Evolutionary conservation across 148 eudicot genomes (phyloP), one percentile per base, ranked within the genome.

Genomic region (Vaccinium vitisidaea): DNA sequence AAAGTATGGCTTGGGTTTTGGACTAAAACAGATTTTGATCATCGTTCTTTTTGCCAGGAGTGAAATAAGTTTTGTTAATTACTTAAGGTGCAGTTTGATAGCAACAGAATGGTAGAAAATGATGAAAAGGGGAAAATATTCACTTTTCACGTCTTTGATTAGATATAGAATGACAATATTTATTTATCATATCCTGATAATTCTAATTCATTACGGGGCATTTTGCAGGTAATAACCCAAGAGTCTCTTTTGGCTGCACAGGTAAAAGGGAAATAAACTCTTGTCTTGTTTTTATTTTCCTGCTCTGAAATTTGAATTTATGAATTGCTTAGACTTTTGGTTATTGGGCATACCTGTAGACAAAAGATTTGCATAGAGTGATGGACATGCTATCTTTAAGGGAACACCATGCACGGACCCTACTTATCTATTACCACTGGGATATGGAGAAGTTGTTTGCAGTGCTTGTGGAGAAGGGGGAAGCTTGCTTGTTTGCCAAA

Each of bases 391-490:
- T 94, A 80, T 87, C 91, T 79, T 77, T 94, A 79, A 82, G 91
- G 84, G 93, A 89, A 81, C 94, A 90, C 82, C 92, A 91, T 82
- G 98, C 98, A 2, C 79, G 98, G 70, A 91, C 95, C 58, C 87
- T 94, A 23, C 92, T 94, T 49, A 94, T 94, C 84, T 89, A 92
- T 85, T 88, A 91, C 77, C 87, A 90, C 30, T 94, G 98, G 98
- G 87, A 94, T 88, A 91, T 88, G 49, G 98, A 89, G 75, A 91
- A 86, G 82, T 75, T 93, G 81, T 84, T 88, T 81, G 89, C 88
- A 0, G 88, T 92, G 76, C 85, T 89, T 73, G 95, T 91, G 23
- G 95, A 94, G 73, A 89, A 83, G 84, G 98, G 93, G 16, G 88
- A 85, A 90, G 83, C 84, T 36, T 82, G 79, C 69, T 83, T 94